Evolutionary conservation across 1,284 basidiomycete genomes (phyloP).

Genomic region (Trametes versicolor): DNA sequence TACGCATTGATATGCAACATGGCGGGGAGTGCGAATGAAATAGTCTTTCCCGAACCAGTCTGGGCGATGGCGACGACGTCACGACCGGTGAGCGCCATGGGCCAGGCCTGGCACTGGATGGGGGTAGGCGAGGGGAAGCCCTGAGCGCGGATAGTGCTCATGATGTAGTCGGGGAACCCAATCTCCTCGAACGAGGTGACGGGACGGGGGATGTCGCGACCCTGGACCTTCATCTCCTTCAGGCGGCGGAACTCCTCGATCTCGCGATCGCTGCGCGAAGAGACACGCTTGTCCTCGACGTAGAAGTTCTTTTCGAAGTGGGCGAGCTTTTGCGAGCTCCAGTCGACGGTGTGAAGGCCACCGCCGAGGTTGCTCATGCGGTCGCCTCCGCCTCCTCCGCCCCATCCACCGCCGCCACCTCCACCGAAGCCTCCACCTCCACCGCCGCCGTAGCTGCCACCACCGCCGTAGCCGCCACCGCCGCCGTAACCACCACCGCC

Average conservation of each 20-base stretch:
- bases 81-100: slow-evolving; percentile 94
- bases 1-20: slow-evolving; percentile 99
- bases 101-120: slow-evolving; percentile 99
- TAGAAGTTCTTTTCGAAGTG: slow-evolving; percentile 99
- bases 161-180: slow-evolving; percentile 96
- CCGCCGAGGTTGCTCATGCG: slow-evolving; percentile 88
- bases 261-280: slow-evolving; percentile 84
- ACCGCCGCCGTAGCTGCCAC: slow-evolving; percentile 62
- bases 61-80: slow-evolving; percentile 98
- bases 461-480: slow-evolving; percentile 50
- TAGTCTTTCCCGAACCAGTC: slow-evolving; percentile 97
- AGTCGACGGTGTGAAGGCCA: slow-evolving; percentile 87
- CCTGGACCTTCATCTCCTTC: slow-evolving; percentile 96
- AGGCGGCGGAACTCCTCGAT: slow-evolving; percentile 86
- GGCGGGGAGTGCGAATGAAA: slow-evolving; percentile 96
- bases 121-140: slow-evolving; percentile 92
- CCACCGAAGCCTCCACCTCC: slow-evolving; percentile 55
- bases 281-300: slow-evolving; percentile 89
- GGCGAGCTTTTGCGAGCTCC: slow-evolving; percentile 78
- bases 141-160: slow-evolving; percentile 93
- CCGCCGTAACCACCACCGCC: slow-evolving; percentile 40
- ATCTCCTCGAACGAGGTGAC: slow-evolving; percentile 94
- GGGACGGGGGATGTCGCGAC: slow-evolving; percentile 89
- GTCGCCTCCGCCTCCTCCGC: slow-evolving; percentile 72
- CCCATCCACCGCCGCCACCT: slow-evolving; percentile 57